Base-by-base conservation (phyloP, 2,329 filamentous ascomycete species). In the Aspergillus sp. region DNA sequence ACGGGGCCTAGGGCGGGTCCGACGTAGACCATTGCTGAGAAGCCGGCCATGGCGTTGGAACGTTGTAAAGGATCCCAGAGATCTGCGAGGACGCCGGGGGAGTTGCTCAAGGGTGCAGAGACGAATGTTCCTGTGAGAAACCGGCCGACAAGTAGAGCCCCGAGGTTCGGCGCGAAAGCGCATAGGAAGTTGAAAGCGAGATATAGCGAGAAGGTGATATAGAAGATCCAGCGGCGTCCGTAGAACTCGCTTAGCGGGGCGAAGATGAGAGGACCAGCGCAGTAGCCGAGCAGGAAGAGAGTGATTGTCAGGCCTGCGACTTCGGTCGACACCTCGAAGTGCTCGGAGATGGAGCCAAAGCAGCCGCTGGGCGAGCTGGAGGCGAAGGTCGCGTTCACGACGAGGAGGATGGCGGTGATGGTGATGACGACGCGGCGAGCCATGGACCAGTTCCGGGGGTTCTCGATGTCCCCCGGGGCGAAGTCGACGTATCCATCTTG, bases 171-270 rank as follows among this genome's bases (percentile, higher is more conserved):
- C 86, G 87, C 19, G 23, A 39, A 49, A 3, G 47, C 47, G 19
- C 33, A 49, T 14, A 49, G 2, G 3, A 84, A 87, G 57, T 79
- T 72, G 51, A 62, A 19, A 35, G 68, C 69, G 3, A 89, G 81
- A 7, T 84, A 79, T 0, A 39, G 3, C 4, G 48, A 12, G 23
- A 40, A 50, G 14, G 48, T 27, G 21, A 40, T 50, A 14, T n/a
- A n/a, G 35, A 50, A 50, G 8, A 50, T 40, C 12, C 11, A 14
- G 4, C 17, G 31, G 1, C 48, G 48, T 3, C 84, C 87, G 54
- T 83, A 86, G 19, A 90, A 72, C 66, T 90, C 87, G 31, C 83
- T 80, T 19, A 90, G 69, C 0, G 87, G 86, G 3, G 87, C 88
- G 83, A 86, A 89, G 2, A 90, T 66, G 7, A 89, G 72, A 0